phyloP scores from a whole-genome alignment of 306 rosid species.

The Sechiopsis laciniata region DNA sequence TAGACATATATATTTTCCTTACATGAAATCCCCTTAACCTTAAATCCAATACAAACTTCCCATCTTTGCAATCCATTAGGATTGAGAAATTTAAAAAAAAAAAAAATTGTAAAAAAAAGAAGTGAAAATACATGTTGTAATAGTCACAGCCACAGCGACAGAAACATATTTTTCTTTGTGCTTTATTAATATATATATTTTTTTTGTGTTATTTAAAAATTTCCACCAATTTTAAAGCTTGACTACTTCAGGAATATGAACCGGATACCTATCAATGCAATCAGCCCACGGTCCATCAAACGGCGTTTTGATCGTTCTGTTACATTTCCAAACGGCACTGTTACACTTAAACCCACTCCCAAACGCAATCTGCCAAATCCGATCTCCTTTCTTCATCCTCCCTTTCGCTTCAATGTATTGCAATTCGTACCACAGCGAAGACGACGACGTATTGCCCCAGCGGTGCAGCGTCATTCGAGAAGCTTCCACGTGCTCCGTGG shows the following conservation, averaged over 20 bases:
- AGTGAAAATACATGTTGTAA: constrained; percentile 8
- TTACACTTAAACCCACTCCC: constrained; percentile 94
- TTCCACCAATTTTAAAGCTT: constrained; percentile 47
- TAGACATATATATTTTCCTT: background rate
- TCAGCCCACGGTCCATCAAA: constrained; percentile 76
- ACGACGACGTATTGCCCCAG: constrained; percentile 91
- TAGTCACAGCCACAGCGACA: background rate
- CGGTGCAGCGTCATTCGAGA: constrained; percentile 88
- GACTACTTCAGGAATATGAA: constrained; percentile 79
- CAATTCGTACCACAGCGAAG: constrained; percentile 85
- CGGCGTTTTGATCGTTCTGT: constrained; percentile 49
- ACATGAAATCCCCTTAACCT: background rate
- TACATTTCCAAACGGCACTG: constrained; percentile 92
- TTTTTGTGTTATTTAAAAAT: background rate
- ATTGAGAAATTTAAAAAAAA: background rate
- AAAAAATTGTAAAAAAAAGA: background rate
- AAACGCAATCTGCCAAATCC: constrained; percentile 92
- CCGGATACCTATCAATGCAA: constrained; percentile 78
- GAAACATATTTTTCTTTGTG: background rate
- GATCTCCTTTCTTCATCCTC: constrained; percentile 76
- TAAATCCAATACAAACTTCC: constrained; percentile 8
- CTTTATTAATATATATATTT: no score
- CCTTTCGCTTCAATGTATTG: constrained; percentile 82
- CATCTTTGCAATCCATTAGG: constrained; percentile 12
- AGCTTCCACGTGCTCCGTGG: constrained; percentile 83